Percentiles rank a stretch among this genome's conserved stretches.
phyloP scores from a whole-genome alignment of 208 protist species.

The Trypanosoma scelopori region DNA sequence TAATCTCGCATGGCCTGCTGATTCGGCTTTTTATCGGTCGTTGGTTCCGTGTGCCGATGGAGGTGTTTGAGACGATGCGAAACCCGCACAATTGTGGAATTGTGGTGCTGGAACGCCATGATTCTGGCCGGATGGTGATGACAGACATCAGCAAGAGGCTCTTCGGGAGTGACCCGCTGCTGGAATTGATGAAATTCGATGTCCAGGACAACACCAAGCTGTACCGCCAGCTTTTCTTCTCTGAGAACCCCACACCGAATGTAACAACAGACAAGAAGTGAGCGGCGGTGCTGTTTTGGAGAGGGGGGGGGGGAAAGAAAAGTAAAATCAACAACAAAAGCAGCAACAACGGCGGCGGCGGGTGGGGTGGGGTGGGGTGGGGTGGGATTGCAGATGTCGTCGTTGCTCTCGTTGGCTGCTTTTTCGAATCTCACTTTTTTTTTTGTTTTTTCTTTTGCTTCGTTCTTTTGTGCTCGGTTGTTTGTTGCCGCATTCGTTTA shows the following conservation, averaged over 20 bases:
- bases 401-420: too few relatives aligned
- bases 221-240: conserved; percentile 63
- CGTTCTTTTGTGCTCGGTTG: too few relatives aligned
- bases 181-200: conserved; percentile 86
- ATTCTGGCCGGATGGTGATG: conserved; percentile 70
- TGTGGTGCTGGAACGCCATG: conserved; percentile 73
- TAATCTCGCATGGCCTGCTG: conserved; percentile 85
- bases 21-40: conserved; percentile 85
- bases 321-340: too few relatives aligned
- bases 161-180: conserved; percentile 79
- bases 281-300: background rate
- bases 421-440: background rate
- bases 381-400: too few relatives aligned
- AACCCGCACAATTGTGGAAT: conserved; percentile 91
- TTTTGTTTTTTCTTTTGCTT: conserved; percentile 1
- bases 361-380: too few relatives aligned
- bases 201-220: conserved; percentile 58
- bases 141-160: conserved; percentile 79
- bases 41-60: conserved; percentile 83
- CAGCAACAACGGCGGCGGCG: too few relatives aligned
- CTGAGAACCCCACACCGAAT: background rate
- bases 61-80: conserved; percentile 85
- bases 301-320: background rate
- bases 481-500: too few relatives aligned
- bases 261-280: background rate